These are phyloP conservation scores for Colletotrichum eleusines DNA, from an alignment of 2,329 filamentous ascomycete genomes.

Conservation along the genomic window DNA sequence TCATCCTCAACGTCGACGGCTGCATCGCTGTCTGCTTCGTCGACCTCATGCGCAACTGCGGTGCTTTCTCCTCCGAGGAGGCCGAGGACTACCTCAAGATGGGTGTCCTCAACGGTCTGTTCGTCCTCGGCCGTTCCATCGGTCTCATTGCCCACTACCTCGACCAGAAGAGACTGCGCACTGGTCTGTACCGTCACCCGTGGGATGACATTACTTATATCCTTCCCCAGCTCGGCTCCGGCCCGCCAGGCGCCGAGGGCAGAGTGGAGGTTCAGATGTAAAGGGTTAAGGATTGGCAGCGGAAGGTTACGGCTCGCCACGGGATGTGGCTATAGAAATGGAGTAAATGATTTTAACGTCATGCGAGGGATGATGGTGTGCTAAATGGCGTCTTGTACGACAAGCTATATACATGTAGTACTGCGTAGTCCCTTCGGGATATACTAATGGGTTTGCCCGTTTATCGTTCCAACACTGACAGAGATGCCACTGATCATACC, in stretches of 20 bases:
- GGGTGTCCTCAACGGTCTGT: slow-evolving; percentile 99
- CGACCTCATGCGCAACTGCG: slow-evolving; percentile 96
- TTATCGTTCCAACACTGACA: neutral
- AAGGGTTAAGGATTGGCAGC: slow-evolving; percentile 44
- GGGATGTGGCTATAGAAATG: slow-evolving; percentile 41
- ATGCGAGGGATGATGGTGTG: slow-evolving; percentile 41
- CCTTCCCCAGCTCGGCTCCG: slow-evolving; percentile 81
- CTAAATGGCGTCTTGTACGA: slow-evolving; percentile 51
- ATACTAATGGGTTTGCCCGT: slow-evolving; percentile 41
- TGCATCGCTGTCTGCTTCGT: slow-evolving; percentile 99
- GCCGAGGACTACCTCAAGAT: slow-evolving; percentile 99
- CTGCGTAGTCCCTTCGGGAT: slow-evolving; percentile 48
- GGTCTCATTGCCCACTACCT: slow-evolving; percentile 99
- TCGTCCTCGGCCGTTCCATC: slow-evolving; percentile 96
- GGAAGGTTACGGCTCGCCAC: slow-evolving; percentile 39
- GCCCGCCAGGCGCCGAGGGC: slow-evolving; percentile 80
- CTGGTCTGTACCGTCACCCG: slow-evolving; percentile 98
- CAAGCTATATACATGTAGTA: slow-evolving; percentile 53
- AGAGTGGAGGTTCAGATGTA: slow-evolving; percentile 90
- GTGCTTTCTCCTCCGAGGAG: slow-evolving; percentile 95
- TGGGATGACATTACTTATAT: slow-evolving; percentile 99
- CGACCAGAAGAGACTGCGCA: slow-evolving; percentile 99
- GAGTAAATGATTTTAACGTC: slow-evolving; percentile 43
- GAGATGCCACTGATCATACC: neutral
- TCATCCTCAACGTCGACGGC: slow-evolving; percentile 98